A percentile compares a stretch with the other conserved stretches of the same genome.
Evolutionary conservation across 352 stramenopile species (phyloP).

Genomic region (Pythium rishiriense): DNA sequence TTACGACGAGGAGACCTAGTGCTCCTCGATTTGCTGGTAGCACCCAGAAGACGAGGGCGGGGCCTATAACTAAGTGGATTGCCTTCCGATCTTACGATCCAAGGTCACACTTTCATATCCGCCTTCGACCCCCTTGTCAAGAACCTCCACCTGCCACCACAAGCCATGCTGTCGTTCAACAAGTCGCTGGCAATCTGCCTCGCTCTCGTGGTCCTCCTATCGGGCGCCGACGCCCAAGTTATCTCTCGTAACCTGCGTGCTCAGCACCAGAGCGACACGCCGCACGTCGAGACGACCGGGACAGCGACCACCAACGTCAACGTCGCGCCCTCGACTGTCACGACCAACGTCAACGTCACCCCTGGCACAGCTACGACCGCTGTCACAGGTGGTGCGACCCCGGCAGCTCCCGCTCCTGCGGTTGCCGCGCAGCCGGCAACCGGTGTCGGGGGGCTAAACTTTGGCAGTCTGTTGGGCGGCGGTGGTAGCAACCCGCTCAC

Average conservation of each 20-base stretch:
- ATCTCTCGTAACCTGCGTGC: conserved; percentile 2
- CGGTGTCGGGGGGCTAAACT: neutral
- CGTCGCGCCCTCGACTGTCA: neutral
- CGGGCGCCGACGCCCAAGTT: neutral
- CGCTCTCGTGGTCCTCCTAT: neutral
- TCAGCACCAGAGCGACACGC: conserved; percentile 8
- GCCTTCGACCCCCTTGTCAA: neutral
- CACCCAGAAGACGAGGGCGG: too few relatives aligned
- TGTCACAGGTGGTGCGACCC: neutral
- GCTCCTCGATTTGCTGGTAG: too few relatives aligned
- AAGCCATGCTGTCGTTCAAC: neutral
- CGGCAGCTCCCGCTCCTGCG: neutral
- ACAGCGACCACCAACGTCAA: conserved; percentile 6
- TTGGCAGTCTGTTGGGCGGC: conserved; percentile 10
- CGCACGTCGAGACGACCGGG: conserved; percentile 4
- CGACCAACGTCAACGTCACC: conserved; percentile 11
- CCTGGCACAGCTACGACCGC: conserved; percentile 3
- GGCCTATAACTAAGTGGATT: too few relatives aligned
- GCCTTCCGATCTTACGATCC: neutral
- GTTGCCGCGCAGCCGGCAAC: neutral
- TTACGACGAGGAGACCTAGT: too few relatives aligned
- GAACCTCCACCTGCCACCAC: neutral
- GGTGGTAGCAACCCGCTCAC: conserved; percentile 7
- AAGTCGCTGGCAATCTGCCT: conserved; percentile 13
- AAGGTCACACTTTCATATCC: neutral